phyloP scores from a whole-genome alignment of 805 yeast species.

The Scheffersomyces lignosus region DNA sequence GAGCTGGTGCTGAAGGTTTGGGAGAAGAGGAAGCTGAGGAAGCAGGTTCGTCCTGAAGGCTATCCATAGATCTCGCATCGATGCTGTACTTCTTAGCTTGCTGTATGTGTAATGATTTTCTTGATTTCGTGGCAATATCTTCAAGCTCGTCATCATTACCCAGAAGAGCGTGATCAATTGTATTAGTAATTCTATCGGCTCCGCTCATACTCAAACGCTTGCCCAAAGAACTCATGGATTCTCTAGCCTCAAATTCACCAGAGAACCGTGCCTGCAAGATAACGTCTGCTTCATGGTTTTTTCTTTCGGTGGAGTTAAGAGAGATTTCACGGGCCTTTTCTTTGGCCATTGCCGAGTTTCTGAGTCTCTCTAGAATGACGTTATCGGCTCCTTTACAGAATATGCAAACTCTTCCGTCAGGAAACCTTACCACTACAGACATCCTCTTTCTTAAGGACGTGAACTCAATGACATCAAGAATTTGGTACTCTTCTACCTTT shows the following conservation, averaged over 20 bases:
- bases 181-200: constrained; percentile 23
- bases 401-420: constrained; percentile 71
- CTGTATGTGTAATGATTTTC: constrained; percentile 58
- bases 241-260: constrained; percentile 28
- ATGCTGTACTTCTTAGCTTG: constrained; percentile 57
- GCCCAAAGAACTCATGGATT: constrained; percentile 32
- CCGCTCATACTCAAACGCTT: constrained; percentile 24
- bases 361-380: constrained; percentile 74
- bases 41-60: too few relatives aligned
- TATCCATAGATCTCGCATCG: constrained; percentile 10
- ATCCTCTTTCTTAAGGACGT: constrained; percentile 87
- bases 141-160: constrained; percentile 52
- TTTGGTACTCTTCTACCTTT: constrained; percentile 63
- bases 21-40: too few relatives aligned
- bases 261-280: constrained; percentile 59
- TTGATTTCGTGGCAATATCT: constrained; percentile 51
- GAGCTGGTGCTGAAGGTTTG: too few relatives aligned
- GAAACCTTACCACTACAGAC: constrained; percentile 82
- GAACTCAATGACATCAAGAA: constrained; percentile 83
- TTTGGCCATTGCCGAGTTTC: constrained; percentile 56
- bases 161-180: constrained; percentile 51
- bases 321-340: constrained; percentile 66
- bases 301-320: constrained; percentile 58
- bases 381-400: constrained; percentile 97
- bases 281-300: constrained; percentile 73